These are phyloP conservation scores for Spencermartinsiella ligniputridi DNA, from an alignment of 1,139 yeast genomes.

Conservation along the genomic window DNA sequence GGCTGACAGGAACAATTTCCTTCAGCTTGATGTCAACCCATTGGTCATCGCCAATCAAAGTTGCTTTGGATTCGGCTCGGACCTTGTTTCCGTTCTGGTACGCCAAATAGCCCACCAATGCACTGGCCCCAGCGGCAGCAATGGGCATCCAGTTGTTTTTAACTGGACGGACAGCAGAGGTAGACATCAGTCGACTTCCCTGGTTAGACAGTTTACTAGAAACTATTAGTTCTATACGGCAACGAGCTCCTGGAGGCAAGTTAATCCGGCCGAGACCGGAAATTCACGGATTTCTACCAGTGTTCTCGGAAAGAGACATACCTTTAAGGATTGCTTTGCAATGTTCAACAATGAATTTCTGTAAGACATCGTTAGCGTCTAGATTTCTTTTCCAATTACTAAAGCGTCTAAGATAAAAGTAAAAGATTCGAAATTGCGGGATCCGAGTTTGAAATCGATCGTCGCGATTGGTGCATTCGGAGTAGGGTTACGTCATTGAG, in stretches of 20 bases:
- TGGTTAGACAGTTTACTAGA: no score
- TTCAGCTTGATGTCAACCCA: constrained; percentile 80
- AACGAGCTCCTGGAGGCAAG: no score
- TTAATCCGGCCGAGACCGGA: no score
- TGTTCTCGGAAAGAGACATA: background rate
- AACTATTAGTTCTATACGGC: no score
- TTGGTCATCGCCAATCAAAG: constrained; percentile 57
- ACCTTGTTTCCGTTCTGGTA: constrained; percentile 21
- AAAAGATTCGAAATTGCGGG: background rate
- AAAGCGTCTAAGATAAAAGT: background rate
- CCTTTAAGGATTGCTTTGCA: background rate
- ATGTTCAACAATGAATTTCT: background rate
- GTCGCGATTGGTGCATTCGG: background rate
- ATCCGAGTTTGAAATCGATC: background rate
- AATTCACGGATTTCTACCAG: no score
- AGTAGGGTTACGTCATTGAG: background rate
- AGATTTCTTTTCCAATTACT: background rate
- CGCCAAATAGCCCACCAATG: constrained; percentile 26
- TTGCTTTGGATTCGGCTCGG: constrained; percentile 30
- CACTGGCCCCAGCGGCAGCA: constrained; percentile 30
- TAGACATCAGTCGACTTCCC: background rate
- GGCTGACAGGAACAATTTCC: constrained; percentile 51
- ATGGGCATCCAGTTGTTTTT: constrained; percentile 17
- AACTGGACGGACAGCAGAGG: background rate
- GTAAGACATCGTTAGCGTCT: background rate